Conservation (phyloP, 169 alveolate genomes). For the Babesia bovis region DNA sequence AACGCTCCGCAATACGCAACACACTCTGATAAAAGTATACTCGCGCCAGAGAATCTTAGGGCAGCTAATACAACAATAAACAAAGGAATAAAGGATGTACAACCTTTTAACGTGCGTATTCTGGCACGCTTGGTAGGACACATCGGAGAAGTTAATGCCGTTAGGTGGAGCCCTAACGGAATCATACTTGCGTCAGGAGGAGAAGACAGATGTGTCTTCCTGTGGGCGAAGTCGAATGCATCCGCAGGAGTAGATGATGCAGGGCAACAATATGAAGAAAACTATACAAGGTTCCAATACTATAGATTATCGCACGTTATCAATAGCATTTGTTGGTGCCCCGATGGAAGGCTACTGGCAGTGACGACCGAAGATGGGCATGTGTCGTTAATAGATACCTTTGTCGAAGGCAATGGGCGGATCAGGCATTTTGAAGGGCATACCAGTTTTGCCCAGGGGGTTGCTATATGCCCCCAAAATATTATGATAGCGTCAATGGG, state of each 20-base stretch:
- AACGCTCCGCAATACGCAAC: slow-evolving; percentile 78
- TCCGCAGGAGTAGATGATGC: slow-evolving; percentile 72
- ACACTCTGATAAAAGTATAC: slow-evolving; percentile 47
- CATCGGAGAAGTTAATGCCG: slow-evolving; percentile 86
- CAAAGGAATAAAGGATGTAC: slow-evolving; percentile 9
- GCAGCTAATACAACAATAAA: not conserved
- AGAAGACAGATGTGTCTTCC: slow-evolving; percentile 72
- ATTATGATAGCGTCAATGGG: slow-evolving; percentile 85
- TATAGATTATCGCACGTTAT: slow-evolving; percentile 68
- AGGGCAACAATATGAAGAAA: slow-evolving; percentile 76
- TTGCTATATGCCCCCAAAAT: slow-evolving; percentile 75
- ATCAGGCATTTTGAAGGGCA: slow-evolving; percentile 82
- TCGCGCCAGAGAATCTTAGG: slow-evolving; percentile 19
- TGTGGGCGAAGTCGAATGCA: slow-evolving; percentile 77
- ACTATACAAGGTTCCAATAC: slow-evolving; percentile 77
- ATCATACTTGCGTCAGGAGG: slow-evolving; percentile 86
- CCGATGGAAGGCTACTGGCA: slow-evolving; percentile 46
- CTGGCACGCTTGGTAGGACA: slow-evolving; percentile 84
- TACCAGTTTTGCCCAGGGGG: slow-evolving; percentile 82
- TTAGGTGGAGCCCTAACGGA: slow-evolving; percentile 84
- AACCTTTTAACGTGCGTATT: slow-evolving; percentile 54
- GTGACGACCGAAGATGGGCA: slow-evolving; percentile 69
- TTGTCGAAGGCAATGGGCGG: slow-evolving; percentile 57
- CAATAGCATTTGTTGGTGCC: slow-evolving; percentile 67
- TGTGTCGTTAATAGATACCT: slow-evolving; percentile 63